Evolutionary conservation across 306 rosid species (phyloP), one percentile per base, ranked within the genome.

Genomic region (Herpetospermum pedunculosum): DNA sequence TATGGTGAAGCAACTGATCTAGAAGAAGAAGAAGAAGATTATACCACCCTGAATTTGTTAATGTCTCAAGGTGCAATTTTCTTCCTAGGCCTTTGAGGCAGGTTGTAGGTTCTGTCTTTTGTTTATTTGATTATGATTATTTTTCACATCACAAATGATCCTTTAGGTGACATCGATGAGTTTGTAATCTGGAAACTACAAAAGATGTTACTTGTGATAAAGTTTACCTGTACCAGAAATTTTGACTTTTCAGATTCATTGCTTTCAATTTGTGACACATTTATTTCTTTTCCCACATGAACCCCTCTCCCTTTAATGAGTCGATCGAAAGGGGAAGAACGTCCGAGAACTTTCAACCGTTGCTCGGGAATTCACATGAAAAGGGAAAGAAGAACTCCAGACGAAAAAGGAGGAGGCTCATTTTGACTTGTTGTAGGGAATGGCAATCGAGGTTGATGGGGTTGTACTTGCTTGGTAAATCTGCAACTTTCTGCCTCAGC

Each of bases 1-100:
- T 94, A 78, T 94, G 97, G 98, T 91, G 81, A 86, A 63, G 64
- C 79, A 21, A 77, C 41, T 76, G 55, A 70, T 46, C 67, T 32
- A 44, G 49, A 19, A 40, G 59, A n/a, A n/a, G n/a, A n/a, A n/a
- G 7, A 48, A 21, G 23, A 80, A 74, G 5, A 38, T 50, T 73
- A 69, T 46, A 30, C 46, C 59, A 16, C 14, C 19, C 40, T 67
- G 52, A 67, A 67, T 43, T 53, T 32, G 64, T 35, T 55, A 4
- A 44, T 26, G 73, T 28, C 73, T 69, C 55, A 13, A 67, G 25
- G 73, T 69, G 55, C 73, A 69, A 72, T 77, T 50, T 70, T 59
- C 76, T 58, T 77, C 74, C 77, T 83, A 60, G 70, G 75, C 83
- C 75, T 80, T 78, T 47, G 79, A 83, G 83, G 84, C 79, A 79